phyloP scores from a whole-genome alignment of 495 filamentous ascomycete genomes.

The Aspergillus asperescens region DNA sequence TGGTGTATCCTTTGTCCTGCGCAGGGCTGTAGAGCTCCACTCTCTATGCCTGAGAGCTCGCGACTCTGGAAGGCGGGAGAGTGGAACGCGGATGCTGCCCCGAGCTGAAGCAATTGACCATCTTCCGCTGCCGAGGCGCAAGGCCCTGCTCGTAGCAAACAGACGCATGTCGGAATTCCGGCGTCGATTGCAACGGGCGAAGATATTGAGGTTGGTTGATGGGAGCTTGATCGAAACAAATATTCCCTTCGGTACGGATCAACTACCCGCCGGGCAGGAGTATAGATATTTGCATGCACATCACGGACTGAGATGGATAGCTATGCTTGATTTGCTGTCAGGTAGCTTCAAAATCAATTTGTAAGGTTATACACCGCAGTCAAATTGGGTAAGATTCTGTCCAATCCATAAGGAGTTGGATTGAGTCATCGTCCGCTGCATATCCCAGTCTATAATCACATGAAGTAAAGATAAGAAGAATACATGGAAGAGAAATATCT shows the following conservation, averaged over 20 bases:
- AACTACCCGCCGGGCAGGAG: slow-evolving; percentile 1
- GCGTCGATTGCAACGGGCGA: background rate
- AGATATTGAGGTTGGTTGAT: background rate
- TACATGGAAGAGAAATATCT: background rate
- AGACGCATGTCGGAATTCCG: slow-evolving; percentile 34
- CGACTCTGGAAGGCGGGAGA: slow-evolving; percentile 17
- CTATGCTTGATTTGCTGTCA: no score
- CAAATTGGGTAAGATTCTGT: background rate
- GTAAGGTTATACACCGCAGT: background rate
- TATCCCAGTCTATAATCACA: background rate
- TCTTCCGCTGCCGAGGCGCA: slow-evolving; percentile 37
- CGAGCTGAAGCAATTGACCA: slow-evolving; percentile 34
- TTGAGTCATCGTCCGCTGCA: background rate
- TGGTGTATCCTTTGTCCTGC: slow-evolving; percentile 20
- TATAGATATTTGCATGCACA: background rate
- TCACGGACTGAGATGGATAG: background rate
- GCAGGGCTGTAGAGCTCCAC: slow-evolving; percentile 36
- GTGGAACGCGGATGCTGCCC: slow-evolving; percentile 25
- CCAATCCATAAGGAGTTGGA: background rate
- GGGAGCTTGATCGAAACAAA: slow-evolving; percentile 2
- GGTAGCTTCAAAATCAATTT: no score
- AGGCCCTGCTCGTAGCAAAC: slow-evolving; percentile 41
- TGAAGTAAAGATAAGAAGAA: background rate
- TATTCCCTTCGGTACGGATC: background rate
- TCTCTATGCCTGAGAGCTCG: slow-evolving; percentile 14